Conservation (phyloP, 768 basidiomycete species). For the Cystofilobasidium bisporidii region DNA sequence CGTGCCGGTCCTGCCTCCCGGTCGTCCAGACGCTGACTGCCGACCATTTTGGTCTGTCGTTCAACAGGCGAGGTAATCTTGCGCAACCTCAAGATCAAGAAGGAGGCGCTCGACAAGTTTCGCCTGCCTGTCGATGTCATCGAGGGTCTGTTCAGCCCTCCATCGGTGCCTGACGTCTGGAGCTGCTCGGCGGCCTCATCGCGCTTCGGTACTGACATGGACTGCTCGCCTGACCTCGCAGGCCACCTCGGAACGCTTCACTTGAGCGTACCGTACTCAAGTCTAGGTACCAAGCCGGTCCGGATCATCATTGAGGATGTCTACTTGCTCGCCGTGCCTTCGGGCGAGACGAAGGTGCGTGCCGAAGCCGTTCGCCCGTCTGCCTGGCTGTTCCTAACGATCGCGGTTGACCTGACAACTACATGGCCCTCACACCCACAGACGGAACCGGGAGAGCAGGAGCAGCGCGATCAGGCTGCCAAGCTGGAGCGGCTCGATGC, state of each 20-base stretch:
- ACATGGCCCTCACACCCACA: slow-evolving; percentile 5
- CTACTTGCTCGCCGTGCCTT: slow-evolving; percentile 82
- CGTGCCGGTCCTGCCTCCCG: not conserved
- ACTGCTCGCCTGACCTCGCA: not conserved
- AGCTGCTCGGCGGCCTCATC: not conserved
- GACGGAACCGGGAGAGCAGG: slow-evolving; percentile 74
- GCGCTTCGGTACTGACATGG: not conserved
- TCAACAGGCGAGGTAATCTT: slow-evolving; percentile 42
- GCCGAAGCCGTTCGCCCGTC: no score
- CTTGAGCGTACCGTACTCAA: slow-evolving; percentile 37
- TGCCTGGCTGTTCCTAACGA: no score
- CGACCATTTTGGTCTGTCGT: slow-evolving; percentile 8
- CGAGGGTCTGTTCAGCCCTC: slow-evolving; percentile 53
- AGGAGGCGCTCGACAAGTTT: slow-evolving; percentile 88
- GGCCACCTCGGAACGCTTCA: slow-evolving; percentile 37
- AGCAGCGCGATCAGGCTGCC: slow-evolving; percentile 63
- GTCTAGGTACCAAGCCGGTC: slow-evolving; percentile 53
- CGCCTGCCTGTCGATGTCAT: slow-evolving; percentile 87
- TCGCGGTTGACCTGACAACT: no score
- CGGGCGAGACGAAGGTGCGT: slow-evolving; percentile 50
- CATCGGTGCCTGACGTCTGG: no score
- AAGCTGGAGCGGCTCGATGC: slow-evolving; percentile 82
- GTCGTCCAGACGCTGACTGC: not conserved
- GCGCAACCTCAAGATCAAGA: slow-evolving; percentile 75
- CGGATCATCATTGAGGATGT: slow-evolving; percentile 88